Conservation (phyloP, 257 asterid species). For the Capsicum baccatum region DNA sequence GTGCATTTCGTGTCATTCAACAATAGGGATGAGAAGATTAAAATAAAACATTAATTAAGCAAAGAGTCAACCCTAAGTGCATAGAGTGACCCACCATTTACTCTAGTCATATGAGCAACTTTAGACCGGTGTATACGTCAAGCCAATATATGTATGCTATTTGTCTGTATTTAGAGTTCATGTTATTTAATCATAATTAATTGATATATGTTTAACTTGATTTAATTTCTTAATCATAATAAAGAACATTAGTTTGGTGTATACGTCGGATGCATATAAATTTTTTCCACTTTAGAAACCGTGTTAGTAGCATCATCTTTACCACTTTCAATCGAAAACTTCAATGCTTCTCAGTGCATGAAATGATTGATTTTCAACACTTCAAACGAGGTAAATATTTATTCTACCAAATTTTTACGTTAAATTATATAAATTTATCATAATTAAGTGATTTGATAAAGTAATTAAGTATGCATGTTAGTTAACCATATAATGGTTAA, state of each 20-base stretch:
- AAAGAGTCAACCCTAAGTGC: slow-evolving; percentile 22
- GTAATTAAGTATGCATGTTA: neutral
- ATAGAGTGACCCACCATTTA: slow-evolving; percentile 21
- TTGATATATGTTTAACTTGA: too few relatives aligned
- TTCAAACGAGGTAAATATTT: neutral
- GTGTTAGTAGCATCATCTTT: slow-evolving; percentile 12
- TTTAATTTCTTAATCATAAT: too few relatives aligned
- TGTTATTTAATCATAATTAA: too few relatives aligned
- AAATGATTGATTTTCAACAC: neutral
- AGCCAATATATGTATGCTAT: too few relatives aligned
- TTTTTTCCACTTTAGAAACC: neutral
- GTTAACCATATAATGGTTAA: neutral
- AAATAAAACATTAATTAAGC: neutral
- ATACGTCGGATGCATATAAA: too few relatives aligned
- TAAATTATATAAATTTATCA: too few relatives aligned
- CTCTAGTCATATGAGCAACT: neutral
- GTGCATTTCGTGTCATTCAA: slow-evolving; percentile 28
- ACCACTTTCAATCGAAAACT: slow-evolving; percentile 11
- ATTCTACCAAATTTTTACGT: neutral
- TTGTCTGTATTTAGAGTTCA: too few relatives aligned
- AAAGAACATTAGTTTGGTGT: too few relatives aligned
- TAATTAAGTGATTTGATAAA: too few relatives aligned
- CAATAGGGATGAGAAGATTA: neutral
- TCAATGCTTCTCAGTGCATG: neutral
- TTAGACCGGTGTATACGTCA: too few relatives aligned